Base-by-base conservation (phyloP, 2,329 filamentous ascomycete species). In the Diaporthe capsici region DNA sequence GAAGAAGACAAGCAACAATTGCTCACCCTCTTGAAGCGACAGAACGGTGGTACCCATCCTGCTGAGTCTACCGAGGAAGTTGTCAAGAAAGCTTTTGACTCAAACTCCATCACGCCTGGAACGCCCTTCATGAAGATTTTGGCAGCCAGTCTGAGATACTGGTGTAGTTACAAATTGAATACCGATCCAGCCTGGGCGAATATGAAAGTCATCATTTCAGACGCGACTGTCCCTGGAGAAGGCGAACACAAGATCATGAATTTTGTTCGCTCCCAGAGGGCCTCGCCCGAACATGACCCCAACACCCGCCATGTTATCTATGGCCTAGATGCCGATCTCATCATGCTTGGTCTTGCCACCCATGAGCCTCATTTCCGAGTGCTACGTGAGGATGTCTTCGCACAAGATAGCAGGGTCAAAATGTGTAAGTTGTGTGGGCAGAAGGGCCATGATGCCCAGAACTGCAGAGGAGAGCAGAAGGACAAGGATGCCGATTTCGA, bases 161-260 rank as follows among this genome's bases (percentile, higher is more conserved):
- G 97, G 97, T 95, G 95, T 83, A 93, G 96, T 72, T 98, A 98
- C 87, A 99, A 99, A 86, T 91, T 98, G 79, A 98, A 97, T 84
- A 98, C 95, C 37, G 97, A 99, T 84, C 95, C 96, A 44, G 95
- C 93, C 68, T 99, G 97, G 97, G 94, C 94, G 77, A 95, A 95
- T 83, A 88, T 98, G 84, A 99, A 99, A 88, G 91, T 99, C 84
- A 97, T 99, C 84, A 98, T 99, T 79, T 99, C 97, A 12, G 97
- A 99, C 87, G 96, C 97, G 72, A 98, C 96, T 55, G 96, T 99
- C 53, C 97, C 97, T 73, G 97, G 97, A 82, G 97, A 99, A 86
- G 97, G 97, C 83, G 97, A 99, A 86, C 97, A 99, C 85, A 99
- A 99, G 85, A 98, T 99, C 82, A 99, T 99, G 97, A 93, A 97